These are phyloP conservation scores for Scedosporium aurantiacum DNA, from an alignment of 2,329 filamentous ascomycete genomes.

Conservation along the genomic window DNA sequence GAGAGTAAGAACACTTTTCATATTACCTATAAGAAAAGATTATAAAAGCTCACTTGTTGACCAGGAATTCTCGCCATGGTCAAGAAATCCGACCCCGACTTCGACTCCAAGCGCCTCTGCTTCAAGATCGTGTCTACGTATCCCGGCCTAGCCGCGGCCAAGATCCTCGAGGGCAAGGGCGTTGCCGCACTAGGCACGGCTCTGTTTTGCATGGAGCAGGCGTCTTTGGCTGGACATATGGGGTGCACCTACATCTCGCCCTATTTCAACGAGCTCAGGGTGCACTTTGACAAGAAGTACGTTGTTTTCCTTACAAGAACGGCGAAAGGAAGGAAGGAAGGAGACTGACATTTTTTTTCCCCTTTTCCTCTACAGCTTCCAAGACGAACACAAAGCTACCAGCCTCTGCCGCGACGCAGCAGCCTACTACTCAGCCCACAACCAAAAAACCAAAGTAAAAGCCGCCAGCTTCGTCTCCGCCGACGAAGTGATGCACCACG, in stretches of 20 bases:
- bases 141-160: constrained; percentile 51
- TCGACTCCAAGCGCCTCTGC: constrained; percentile 39
- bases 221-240: constrained; percentile 43
- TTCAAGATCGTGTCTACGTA: constrained; percentile 55
- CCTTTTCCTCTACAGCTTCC: constrained; percentile 24
- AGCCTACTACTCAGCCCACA: constrained; percentile 34
- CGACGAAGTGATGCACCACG: constrained; percentile 46
- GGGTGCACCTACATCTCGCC: constrained; percentile 53
- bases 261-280: constrained; percentile 54
- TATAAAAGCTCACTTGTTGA: neutral
- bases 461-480: constrained; percentile 46
- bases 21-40: neutral
- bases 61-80: constrained; percentile 41
- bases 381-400: constrained; percentile 37
- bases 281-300: constrained; percentile 44
- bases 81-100: constrained; percentile 27
- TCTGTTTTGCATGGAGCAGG: constrained; percentile 51
- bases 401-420: constrained; percentile 40
- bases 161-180: constrained; percentile 36
- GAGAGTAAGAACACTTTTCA: constrained; percentile 25
- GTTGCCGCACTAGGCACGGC: constrained; percentile 53
- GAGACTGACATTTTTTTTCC: neutral
- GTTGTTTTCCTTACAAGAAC: constrained; percentile 9
- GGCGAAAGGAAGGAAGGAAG: neutral
- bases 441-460: constrained; percentile 37